Evolutionary conservation across 164 flowering plant genomes (phyloP).

Genomic region (Buxus sempervirens): DNA sequence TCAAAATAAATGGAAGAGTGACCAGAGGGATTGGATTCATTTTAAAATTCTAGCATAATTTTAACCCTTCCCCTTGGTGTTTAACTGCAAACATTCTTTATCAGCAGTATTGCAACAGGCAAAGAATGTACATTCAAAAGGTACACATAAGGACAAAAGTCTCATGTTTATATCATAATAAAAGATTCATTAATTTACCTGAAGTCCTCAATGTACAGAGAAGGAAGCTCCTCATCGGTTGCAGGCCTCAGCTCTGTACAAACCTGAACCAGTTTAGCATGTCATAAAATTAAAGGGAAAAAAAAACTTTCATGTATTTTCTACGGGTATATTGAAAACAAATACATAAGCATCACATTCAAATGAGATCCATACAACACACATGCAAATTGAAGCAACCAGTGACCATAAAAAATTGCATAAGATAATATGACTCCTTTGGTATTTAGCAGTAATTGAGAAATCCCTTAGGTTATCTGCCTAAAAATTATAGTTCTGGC

Average conservation of each 20-base stretch:
- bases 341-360: neutral
- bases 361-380: neutral
- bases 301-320: neutral
- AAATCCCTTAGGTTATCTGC: too few relatives aligned
- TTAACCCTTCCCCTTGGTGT: neutral
- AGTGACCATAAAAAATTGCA: too few relatives aligned
- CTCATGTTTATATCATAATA: neutral
- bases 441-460: too few relatives aligned
- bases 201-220: conserved; percentile 79
- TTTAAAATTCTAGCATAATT: neutral
- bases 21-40: neutral
- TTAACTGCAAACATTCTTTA: neutral
- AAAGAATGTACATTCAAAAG: too few relatives aligned
- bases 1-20: neutral
- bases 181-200: conserved; percentile 44
- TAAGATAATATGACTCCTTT: too few relatives aligned
- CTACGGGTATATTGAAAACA: too few relatives aligned
- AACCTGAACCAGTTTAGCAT: conserved; percentile 58
- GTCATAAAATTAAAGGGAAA: conserved; percentile 14
- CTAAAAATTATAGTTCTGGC: neutral
- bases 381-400: neutral
- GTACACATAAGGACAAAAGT: neutral
- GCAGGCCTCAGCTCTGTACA: conserved; percentile 88
- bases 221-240: conserved; percentile 86
- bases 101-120: neutral